A percentile compares a stretch with the other conserved stretches of the same genome.
phyloP scores from a whole-genome alignment of 257 asterid species.

The Nicotiana undulata region DNA sequence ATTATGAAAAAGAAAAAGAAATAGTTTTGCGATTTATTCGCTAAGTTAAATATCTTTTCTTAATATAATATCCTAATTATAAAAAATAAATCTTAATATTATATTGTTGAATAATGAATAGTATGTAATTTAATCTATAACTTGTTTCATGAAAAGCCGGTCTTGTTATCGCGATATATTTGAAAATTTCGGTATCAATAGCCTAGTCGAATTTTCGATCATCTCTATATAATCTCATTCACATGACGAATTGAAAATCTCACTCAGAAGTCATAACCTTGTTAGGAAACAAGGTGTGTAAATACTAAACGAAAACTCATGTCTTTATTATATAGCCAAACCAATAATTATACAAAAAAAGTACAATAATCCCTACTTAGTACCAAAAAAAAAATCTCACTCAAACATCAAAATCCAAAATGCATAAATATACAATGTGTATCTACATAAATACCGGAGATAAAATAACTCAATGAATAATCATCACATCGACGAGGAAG shows the following conservation, averaged over 20 bases:
- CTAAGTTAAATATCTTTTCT: too few species aligned
- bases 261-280: too few species aligned
- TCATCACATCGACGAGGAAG: background rate
- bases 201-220: background rate
- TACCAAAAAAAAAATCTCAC: background rate
- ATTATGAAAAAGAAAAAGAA: too few species aligned
- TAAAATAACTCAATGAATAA: background rate
- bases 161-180: background rate
- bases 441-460: background rate
- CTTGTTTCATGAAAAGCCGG: background rate
- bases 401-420: background rate
- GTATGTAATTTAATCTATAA: background rate
- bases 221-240: too few species aligned
- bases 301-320: background rate
- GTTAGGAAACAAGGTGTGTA: background rate
- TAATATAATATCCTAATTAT: too few species aligned
- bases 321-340: background rate
- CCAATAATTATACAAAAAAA: background rate
- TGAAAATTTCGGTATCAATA: too few species aligned
- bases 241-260: too few species aligned
- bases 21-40: too few species aligned
- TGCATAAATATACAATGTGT: background rate
- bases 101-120: too few species aligned
- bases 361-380: background rate
- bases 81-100: too few species aligned